Conservation (phyloP, 2,329 filamentous ascomycete species). For the Diaporthe citrichinensis region DNA sequence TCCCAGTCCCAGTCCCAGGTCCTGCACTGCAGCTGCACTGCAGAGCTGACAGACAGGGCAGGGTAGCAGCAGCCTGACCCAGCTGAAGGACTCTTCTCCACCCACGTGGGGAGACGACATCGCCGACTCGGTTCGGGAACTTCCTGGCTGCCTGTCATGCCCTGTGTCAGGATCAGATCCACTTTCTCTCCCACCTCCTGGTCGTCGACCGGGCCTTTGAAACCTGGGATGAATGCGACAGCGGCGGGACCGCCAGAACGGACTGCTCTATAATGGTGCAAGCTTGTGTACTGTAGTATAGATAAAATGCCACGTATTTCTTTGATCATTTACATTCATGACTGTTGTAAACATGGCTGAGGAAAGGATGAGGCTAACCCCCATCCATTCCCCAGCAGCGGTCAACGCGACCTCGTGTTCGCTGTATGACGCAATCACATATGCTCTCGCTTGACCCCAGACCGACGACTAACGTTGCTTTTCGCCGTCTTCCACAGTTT, state of each 20-base stretch:
- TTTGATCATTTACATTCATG: conserved; percentile 30
- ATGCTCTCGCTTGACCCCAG: conserved; percentile 26
- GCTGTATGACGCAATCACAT: conserved; percentile 8
- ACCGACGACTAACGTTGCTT: conserved; percentile 17
- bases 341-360: conserved; percentile 1
- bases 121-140: conserved; percentile 23
- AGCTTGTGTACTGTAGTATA: conserved; percentile 1
- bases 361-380: background rate
- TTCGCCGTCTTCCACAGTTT: conserved; percentile 2
- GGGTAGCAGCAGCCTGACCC: background rate
- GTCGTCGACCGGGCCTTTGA: conserved; percentile 2
- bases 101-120: conserved; percentile 10
- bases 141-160: conserved; percentile 19
- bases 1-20: background rate
- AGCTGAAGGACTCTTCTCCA: conserved; percentile 24
- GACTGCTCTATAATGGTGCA: background rate
- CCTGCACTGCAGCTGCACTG: background rate
- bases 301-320: conserved; percentile 12
- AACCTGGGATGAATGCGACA: background rate
- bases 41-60: background rate
- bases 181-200: conserved; percentile 20
- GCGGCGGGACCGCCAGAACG: background rate
- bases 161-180: conserved; percentile 19
- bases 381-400: background rate
- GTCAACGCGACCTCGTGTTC: conserved; percentile 20